Evolutionary conservation across 2,329 filamentous ascomycete genomes (phyloP).

Genomic region (Chrysoporthe deuterocubensis): DNA sequence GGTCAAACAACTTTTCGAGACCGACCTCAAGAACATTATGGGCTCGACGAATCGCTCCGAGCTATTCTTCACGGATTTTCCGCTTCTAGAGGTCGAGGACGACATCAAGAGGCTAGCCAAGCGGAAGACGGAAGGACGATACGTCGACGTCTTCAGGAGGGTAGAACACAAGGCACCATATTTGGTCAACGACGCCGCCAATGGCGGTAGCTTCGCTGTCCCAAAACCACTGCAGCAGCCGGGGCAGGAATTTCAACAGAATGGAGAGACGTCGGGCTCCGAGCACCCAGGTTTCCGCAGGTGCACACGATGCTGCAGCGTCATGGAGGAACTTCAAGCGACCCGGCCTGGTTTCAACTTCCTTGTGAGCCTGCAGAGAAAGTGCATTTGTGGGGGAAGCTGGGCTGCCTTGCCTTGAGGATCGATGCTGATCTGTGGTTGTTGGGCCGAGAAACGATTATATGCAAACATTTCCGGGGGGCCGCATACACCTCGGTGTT

Average conservation of each 20-base stretch:
- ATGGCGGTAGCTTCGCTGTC: background rate
- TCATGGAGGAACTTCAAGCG: constrained; percentile 65
- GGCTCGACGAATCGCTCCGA: constrained; percentile 65
- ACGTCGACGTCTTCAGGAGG: constrained; percentile 63
- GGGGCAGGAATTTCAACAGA: constrained; percentile 23
- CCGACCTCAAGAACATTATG: constrained; percentile 62
- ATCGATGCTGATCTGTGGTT: constrained; percentile 22
- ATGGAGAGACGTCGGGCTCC: constrained; percentile 48
- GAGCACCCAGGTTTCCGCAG: constrained; percentile 43
- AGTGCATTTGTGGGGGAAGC: constrained; percentile 58
- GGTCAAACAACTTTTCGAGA: constrained; percentile 67
- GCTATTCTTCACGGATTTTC: constrained; percentile 75
- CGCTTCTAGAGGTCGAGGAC: constrained; percentile 68
- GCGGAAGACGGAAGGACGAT: constrained; percentile 42
- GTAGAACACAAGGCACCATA: constrained; percentile 59
- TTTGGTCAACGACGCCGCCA: constrained; percentile 35
- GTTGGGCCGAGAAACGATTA: background rate
- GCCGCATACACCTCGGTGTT: background rate
- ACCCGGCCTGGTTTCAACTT: constrained; percentile 54
- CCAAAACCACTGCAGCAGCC: constrained; percentile 18
- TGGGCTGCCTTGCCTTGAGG: constrained; percentile 50
- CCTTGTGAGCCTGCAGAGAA: constrained; percentile 57
- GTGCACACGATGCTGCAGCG: constrained; percentile 64
- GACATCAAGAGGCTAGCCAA: constrained; percentile 53
- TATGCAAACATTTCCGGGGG: background rate